Evolutionary conservation across 805 yeast species (phyloP), one percentile per base, ranked within the genome.

Genomic region (Citeromyces matritensis): DNA sequence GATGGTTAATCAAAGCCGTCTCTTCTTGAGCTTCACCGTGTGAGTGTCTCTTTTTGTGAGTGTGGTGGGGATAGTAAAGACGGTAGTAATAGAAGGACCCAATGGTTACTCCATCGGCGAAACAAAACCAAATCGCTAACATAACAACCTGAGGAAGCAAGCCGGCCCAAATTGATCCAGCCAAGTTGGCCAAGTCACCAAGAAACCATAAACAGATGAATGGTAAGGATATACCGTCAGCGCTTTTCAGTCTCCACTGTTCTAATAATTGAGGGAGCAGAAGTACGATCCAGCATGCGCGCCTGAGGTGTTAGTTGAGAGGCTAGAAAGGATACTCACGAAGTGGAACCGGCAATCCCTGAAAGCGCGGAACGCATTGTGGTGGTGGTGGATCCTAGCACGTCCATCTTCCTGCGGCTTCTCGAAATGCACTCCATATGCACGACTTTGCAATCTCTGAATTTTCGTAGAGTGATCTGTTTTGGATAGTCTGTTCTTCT

Each of bases 251-350:
- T 33, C 80, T 54, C 85, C 85, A 81, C 53, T 80, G 88, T 47
- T 80, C 93, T 15, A 80, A 64, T 30, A 80, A 60, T 48, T 80
- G 93, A 1, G 93, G 91, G 40, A 81, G 54, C 35, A 80, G 61
- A 26, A 80, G 53, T 9, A 80, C 85, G 9, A 81, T 63, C 85
- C 86, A 81, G 48, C 88, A 76, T 1, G 88, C 84, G 27, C 80
- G 60, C 23, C 73, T 64, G 39, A 31, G 25, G 13, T 7, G 34
- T 31, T 33, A 27, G 36, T 4, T 15, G 12, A 12, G 10, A 29
- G 31, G 14, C 10, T 13, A 13, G 3, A 15, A 15, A 13, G 19
- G 25, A 13, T 27, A 53, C 64, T 38, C 53, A 58, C 48, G 76
- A 68, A 6, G 79, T 65, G 9, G 83, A 73, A 2, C 88, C 88